Evolutionary conservation across 2,329 filamentous ascomycete genomes (phyloP).

Genomic region (Alternaria gaisen): DNA sequence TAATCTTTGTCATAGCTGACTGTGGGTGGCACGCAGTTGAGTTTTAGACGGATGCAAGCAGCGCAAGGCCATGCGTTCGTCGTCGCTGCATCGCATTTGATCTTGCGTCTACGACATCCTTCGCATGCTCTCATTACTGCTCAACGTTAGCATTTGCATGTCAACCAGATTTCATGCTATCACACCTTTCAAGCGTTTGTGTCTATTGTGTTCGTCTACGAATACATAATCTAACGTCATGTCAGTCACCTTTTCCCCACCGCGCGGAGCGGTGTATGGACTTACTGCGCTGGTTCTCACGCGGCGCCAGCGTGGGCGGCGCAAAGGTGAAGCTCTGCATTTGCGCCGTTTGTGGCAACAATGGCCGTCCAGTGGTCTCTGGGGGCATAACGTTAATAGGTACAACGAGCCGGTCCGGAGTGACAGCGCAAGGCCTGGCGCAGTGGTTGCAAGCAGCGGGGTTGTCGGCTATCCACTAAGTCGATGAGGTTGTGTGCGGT

Average conservation of each 20-base stretch:
- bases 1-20: constrained; percentile 75
- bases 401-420: constrained; percentile 9
- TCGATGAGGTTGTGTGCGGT: constrained; percentile 36
- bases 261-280: constrained; percentile 19
- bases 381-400: constrained; percentile 62
- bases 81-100: constrained; percentile 96
- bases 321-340: constrained; percentile 82
- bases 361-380: constrained; percentile 68
- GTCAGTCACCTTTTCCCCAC: constrained; percentile 25
- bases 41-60: constrained; percentile 88
- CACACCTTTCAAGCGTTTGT: constrained; percentile 93
- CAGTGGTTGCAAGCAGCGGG: constrained; percentile 43
- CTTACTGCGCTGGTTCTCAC: constrained; percentile 87
- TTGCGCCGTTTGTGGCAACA: constrained; percentile 72
- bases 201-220: constrained; percentile 97
- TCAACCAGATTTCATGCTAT: constrained; percentile 2
- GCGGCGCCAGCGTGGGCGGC: constrained; percentile 68
- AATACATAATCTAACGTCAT: constrained; percentile 87
- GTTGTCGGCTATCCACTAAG: constrained; percentile 42
- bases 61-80: constrained; percentile 98
- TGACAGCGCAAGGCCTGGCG: constrained; percentile 24
- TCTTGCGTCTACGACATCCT: constrained; percentile 92
- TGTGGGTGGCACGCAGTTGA: constrained; percentile 90
- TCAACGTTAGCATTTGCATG: constrained; percentile 32
- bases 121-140: constrained; percentile 96